A percentile compares a stretch with the other conserved stretches of the same genome.
phyloP scores from a whole-genome alignment of 331 rosid genomes.

The Saraca asoca region DNA sequence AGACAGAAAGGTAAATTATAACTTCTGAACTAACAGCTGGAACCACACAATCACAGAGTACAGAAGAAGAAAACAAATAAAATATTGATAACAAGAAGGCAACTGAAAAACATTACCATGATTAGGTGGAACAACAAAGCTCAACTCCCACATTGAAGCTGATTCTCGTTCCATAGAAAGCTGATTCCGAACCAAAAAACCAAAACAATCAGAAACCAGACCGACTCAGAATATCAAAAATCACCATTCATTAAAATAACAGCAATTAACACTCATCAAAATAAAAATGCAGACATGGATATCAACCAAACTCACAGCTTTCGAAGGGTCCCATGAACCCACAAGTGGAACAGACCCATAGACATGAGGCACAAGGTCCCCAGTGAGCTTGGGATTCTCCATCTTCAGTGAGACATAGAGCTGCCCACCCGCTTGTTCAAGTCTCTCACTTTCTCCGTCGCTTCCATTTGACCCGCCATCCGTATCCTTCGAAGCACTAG shows the following conservation, averaged over 20 bases:
- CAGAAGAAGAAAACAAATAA: not conserved
- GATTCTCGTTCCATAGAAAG: slow-evolving; percentile 95
- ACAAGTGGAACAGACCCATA: slow-evolving; percentile 89
- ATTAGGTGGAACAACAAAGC: slow-evolving; percentile 97
- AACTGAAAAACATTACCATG: slow-evolving; percentile 60
- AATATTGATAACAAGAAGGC: not conserved
- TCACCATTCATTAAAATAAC: not conserved
- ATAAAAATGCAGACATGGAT: slow-evolving; percentile 22
- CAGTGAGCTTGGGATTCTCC: slow-evolving; percentile 80
- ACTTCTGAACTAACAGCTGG: not conserved
- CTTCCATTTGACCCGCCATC: slow-evolving; percentile 52
- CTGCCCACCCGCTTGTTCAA: slow-evolving; percentile 78
- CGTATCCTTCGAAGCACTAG: slow-evolving; percentile 59
- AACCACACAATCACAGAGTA: slow-evolving; percentile 5
- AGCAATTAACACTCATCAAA: not conserved
- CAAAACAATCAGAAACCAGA: not conserved
- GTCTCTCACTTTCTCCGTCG: slow-evolving; percentile 48
- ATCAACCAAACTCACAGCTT: slow-evolving; percentile 59
- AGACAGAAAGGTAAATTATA: not conserved
- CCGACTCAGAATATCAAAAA: not conserved
- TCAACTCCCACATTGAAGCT: slow-evolving; percentile 94
- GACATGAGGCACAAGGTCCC: slow-evolving; percentile 86
- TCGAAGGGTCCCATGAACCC: slow-evolving; percentile 90
- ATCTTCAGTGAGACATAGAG: slow-evolving; percentile 89
- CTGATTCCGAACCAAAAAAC: slow-evolving; percentile 32